Evolutionary conservation across 495 filamentous ascomycete genomes (phyloP).

Genomic region (Daldinia caldariorum): DNA sequence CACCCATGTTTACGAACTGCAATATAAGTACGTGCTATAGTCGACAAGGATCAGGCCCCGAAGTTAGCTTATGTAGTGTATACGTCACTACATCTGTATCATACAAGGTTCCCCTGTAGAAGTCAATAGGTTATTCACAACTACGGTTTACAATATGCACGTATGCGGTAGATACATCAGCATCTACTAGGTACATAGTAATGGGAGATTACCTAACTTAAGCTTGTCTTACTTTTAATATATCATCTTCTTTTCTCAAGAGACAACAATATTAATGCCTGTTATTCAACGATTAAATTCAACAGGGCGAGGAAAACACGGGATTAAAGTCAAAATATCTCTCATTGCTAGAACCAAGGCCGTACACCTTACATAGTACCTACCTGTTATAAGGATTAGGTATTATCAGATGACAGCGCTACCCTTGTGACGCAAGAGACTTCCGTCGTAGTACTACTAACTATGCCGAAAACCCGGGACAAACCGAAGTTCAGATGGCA

Average conservation of each 20-base stretch:
- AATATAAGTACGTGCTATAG: conserved; percentile 19
- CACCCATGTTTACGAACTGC: conserved; percentile 20
- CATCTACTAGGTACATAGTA: background rate
- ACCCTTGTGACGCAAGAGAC: conserved; percentile 36
- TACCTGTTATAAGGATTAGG: conserved; percentile 26
- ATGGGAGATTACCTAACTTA: background rate
- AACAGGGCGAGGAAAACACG: no score
- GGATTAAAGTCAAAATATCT: background rate
- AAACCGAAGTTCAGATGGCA: conserved; percentile 28
- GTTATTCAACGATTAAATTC: no score
- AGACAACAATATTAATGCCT: no score
- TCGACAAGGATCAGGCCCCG: conserved; percentile 5
- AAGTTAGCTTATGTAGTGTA: conserved; percentile 8
- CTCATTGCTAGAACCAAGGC: conserved; percentile 25
- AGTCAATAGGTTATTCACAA: no score
- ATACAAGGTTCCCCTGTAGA: background rate
- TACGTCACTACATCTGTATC: conserved; percentile 21
- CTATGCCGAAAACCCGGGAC: conserved; percentile 40
- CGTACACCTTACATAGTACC: conserved; percentile 32
- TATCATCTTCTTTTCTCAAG: no score
- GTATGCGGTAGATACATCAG: no score
- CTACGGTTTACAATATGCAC: no score
- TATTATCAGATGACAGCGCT: conserved; percentile 28
- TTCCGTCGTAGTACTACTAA: conserved; percentile 22
- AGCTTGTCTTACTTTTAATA: no score